phyloP scores from a whole-genome alignment of 495 filamentous ascomycete species.

The Annulohypoxylon bovei region DNA sequence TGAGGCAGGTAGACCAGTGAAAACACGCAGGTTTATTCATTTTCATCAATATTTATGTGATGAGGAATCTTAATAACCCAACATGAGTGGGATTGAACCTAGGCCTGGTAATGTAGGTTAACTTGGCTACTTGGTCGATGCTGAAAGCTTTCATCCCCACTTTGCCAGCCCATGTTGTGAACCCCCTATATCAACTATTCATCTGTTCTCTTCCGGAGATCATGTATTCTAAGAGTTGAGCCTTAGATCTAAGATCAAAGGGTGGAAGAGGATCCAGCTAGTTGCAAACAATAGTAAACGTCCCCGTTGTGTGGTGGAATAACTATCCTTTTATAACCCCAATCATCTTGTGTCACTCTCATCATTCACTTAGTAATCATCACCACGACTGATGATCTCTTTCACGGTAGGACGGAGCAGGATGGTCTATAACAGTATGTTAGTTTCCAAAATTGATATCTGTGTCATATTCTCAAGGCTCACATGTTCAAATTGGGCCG shows the following conservation, averaged over 20 bases:
- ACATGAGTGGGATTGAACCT: neutral
- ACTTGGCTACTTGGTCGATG: neutral
- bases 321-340: neutral
- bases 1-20: too few relatives aligned
- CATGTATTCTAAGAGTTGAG: neutral
- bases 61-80: neutral
- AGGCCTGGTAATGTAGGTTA: neutral
- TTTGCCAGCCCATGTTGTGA: neutral
- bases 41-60: neutral
- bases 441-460: constrained; percentile 39
- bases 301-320: neutral
- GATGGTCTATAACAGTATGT: constrained; percentile 70
- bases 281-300: neutral
- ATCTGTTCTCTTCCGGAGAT: neutral
- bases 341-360: neutral
- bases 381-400: constrained; percentile 91
- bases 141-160: neutral
- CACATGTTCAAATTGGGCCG: constrained; percentile 95
- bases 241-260: neutral
- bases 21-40: neutral
- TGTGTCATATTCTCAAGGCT: constrained; percentile 46
- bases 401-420: constrained; percentile 87
- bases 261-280: neutral
- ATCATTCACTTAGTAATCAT: constrained; percentile 73
- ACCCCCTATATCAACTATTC: neutral